Percentiles rank a stretch among this genome's conserved stretches.
Evolutionary conservation across 176 grass and related monocot species (phyloP).

Genomic region (Musa acuminata): DNA sequence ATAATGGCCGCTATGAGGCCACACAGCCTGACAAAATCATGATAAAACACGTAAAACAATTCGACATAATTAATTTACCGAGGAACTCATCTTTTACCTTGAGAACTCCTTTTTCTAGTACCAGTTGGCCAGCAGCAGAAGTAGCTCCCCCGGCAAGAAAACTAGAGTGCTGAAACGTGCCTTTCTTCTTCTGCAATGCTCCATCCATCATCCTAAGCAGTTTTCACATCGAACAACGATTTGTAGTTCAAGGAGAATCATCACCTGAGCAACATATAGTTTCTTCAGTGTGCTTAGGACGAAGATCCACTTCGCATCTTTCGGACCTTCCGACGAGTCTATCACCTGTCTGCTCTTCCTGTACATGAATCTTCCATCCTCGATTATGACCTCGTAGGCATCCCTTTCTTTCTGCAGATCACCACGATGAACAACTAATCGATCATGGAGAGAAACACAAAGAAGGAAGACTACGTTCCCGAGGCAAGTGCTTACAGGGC

Average conservation of each 20-base stretch:
- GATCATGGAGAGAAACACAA: not conserved
- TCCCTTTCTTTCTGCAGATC: constrained; percentile 30
- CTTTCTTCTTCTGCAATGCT: constrained; percentile 48
- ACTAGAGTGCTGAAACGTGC: constrained; percentile 73
- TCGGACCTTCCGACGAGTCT: constrained; percentile 20
- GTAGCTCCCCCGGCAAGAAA: constrained; percentile 77
- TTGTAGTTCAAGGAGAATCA: not conserved
- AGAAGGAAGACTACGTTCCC: not conserved
- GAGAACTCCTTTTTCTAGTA: constrained; percentile 47
- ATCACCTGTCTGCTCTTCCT: constrained; percentile 1
- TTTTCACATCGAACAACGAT: not conserved
- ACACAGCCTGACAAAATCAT: constrained; percentile 35
- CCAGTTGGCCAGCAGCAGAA: constrained; percentile 53
- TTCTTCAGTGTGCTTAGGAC: constrained; percentile 28
- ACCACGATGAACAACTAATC: not conserved
- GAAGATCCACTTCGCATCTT: constrained; percentile 38
- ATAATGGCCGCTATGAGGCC: constrained; percentile 69
- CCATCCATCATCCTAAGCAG: not conserved
- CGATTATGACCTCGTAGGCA: constrained; percentile 24
- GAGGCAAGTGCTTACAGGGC: constrained; percentile 19
- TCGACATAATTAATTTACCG: not conserved
- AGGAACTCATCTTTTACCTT: constrained; percentile 29
- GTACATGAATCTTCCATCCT: constrained; percentile 30
- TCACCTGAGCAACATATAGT: constrained; percentile 37
- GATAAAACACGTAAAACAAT: not conserved